Evolutionary conservation across 2,329 filamentous ascomycete genomes (phyloP).

Genomic region (Venturia aucupariae): DNA sequence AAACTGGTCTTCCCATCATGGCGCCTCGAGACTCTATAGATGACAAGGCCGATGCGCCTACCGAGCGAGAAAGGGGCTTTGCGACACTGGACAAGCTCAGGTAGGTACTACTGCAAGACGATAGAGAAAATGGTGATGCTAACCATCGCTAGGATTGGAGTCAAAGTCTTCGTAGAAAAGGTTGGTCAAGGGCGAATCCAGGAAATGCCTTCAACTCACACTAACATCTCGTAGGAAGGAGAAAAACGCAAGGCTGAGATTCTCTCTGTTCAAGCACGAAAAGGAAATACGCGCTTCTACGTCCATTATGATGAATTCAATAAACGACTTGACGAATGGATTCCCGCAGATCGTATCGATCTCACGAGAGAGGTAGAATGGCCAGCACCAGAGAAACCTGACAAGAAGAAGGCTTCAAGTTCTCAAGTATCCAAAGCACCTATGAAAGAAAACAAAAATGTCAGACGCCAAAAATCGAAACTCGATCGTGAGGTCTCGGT

Average conservation of each 20-base stretch:
- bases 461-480: constrained; percentile 37
- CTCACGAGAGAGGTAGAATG: constrained; percentile 89
- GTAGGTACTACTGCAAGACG: constrained; percentile 40
- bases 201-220: neutral
- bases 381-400: constrained; percentile 83
- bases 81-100: constrained; percentile 77
- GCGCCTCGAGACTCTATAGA: constrained; percentile 42
- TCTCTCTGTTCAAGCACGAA: constrained; percentile 83
- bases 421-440: constrained; percentile 19
- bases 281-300: constrained; percentile 82
- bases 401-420: constrained; percentile 67
- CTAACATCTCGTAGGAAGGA: constrained; percentile 48
- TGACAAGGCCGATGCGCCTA: constrained; percentile 46
- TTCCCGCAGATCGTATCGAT: constrained; percentile 72
- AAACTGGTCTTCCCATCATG: constrained; percentile 31
- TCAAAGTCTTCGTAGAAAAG: constrained; percentile 61
- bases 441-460: constrained; percentile 35
- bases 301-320: constrained; percentile 99
- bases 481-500: constrained; percentile 46
- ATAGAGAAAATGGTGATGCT: constrained; percentile 22
- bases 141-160: constrained; percentile 45
- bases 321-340: constrained; percentile 80
- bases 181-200: constrained; percentile 35
- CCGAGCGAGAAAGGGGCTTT: constrained; percentile 63
- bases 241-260: constrained; percentile 89